These are phyloP conservation scores for Pichia inconspicua DNA, from an alignment of 1,139 yeast species.

Conservation along the genomic window DNA sequence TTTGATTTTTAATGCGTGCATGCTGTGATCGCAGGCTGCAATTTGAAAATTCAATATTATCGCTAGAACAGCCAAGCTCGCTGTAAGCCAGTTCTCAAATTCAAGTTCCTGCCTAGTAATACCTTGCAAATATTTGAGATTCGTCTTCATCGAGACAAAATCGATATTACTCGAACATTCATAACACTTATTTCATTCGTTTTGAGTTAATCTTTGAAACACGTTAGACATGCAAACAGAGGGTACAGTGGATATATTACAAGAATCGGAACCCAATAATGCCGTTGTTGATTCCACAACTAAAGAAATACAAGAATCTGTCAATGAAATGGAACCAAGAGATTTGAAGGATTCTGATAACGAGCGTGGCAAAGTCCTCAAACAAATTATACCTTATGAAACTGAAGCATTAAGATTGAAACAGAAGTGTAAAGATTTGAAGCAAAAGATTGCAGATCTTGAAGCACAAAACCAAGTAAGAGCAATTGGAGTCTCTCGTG, in stretches of 20 bases:
- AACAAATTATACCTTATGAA: conserved; percentile 16
- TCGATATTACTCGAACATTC: background rate
- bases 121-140: background rate
- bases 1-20: no score
- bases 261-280: background rate
- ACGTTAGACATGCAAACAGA: background rate
- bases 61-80: no score
- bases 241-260: background rate
- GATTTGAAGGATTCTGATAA: background rate
- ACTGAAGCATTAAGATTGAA: conserved; percentile 32
- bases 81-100: no score
- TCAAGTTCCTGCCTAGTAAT: no score
- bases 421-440: conserved; percentile 65
- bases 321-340: conserved; percentile 1
- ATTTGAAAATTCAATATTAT: no score
- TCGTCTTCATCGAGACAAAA: background rate
- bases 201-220: background rate
- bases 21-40: no score
- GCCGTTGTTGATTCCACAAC: background rate
- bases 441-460: conserved; percentile 62
- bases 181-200: no score
- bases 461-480: conserved; percentile 77
- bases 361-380: conserved; percentile 2
- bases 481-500: conserved; percentile 69
- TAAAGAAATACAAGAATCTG: background rate